Percentiles rank a stretch among this genome's conserved stretches.
Evolutionary conservation across 371 early-diverging fungal species (phyloP).

Genomic region (Rhizopus arrhizus): DNA sequence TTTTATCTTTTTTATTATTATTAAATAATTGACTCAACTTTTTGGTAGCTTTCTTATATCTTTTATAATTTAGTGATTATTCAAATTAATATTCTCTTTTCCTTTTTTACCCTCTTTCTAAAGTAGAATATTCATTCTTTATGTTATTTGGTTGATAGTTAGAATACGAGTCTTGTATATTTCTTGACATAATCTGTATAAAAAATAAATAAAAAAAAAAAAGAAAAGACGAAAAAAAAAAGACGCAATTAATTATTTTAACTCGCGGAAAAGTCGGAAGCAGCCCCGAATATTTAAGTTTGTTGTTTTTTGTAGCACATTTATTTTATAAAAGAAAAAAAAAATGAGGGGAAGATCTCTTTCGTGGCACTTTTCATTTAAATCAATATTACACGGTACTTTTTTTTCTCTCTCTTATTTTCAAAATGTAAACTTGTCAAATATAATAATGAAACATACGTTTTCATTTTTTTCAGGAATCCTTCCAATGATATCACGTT

Average conservation of each 20-base stretch:
- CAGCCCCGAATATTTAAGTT: not conserved
- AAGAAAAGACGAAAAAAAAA: not conserved
- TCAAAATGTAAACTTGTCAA: no score
- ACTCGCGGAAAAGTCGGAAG: conserved; percentile 2
- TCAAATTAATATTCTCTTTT: not conserved
- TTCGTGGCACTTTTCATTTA: conserved; percentile 1
- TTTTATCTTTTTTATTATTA: not conserved
- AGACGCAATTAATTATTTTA: not conserved
- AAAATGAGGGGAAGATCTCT: not conserved
- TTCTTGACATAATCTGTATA: not conserved
- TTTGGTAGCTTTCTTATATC: conserved; percentile 1
- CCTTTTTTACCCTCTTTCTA: conserved; percentile 1
- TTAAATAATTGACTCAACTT: conserved; percentile 5
- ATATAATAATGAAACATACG: no score
- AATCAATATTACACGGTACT: not conserved
- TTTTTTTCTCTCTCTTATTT: no score
- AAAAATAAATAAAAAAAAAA: not conserved
- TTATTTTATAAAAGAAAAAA: not conserved
- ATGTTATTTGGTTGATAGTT: not conserved
- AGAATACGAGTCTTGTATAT: not conserved
- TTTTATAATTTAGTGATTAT: not conserved
- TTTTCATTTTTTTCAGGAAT: not conserved
- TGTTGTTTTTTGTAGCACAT: not conserved
- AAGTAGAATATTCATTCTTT: not conserved
- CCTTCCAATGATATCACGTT: not conserved